Evolutionary conservation across 805 yeast genomes (phyloP), one percentile per base, ranked within the genome.

Genomic region (Candida silvicultrix): DNA sequence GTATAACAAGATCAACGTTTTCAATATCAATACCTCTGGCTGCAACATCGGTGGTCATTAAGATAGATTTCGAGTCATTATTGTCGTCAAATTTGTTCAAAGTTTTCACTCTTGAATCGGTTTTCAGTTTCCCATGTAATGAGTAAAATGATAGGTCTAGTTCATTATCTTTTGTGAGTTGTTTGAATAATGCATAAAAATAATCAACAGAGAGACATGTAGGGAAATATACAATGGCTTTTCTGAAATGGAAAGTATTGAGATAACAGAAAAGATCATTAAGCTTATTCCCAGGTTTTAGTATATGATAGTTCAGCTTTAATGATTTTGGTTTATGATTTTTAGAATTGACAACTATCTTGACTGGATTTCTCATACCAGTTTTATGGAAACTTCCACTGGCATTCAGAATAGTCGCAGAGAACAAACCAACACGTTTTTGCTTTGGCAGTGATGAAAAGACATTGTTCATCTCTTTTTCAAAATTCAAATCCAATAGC

Each of bases 1-100:
- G 99, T n/a, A 94, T 68, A 3, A 92, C 98, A 22, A 90, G 66
- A 58, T 94, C 98, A 10, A 94, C 97, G 45, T 90, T 94, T 0
- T 96, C 95, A 25, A 94, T 83, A 68, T 94, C 99, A 20, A 94
- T 78, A 38, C 99, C 99, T 60, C 99, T 75, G 0, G 98, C 97
- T 0, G 99, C 97, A n/a, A 94, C 97, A 71, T 94, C 99, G 0
- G 99, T 94, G 2, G 99, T 89, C 65, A 94, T 69, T 21, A 94
- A 65, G 0, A 92, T 78, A 10, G 82, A 71, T 51, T 80, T 82
- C 3, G 66, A 64, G 8, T 60, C 57, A 5, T 57, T 49, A 21
- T 47, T 39, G 5, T 31, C 35, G 19, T 55, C 59, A 59, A 92
- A 94, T 31, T 64, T 67, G 11, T 72, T 71, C 39, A 92, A 67